Base-by-base conservation (phyloP, 2,329 filamentous ascomycete genomes). In the Sclerotinia minor region DNA sequence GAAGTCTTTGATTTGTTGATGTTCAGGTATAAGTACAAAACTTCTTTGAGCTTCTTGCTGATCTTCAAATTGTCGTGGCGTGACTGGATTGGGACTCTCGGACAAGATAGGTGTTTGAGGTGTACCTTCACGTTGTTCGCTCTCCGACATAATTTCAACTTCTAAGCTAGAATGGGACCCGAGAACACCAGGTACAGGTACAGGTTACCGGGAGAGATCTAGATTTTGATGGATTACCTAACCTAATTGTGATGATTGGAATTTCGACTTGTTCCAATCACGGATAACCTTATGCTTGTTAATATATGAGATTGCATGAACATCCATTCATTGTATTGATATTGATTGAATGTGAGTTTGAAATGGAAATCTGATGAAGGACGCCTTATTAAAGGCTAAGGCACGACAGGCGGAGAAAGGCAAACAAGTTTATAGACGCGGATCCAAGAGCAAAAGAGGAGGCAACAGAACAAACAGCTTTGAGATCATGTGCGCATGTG, bases 21-120 rank as follows among this genome's bases (percentile, higher is more conserved):
- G 67, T 24, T 69, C 64, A 7, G 73, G 71, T 58, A 75, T 49
- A 59, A 75, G 71, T 19, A 72, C 67, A 60, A 74, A 74, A 32
- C 69, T 67, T 41, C 59, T 65, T 57, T 71, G 69, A 26, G 60
- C 54, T 41, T 61, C 29, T 66, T 45, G 52, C 67, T 67, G 44
- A 58, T 69, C 17, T 26, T 58, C 21, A 63, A 60, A 54, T 69
- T 71, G 29, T 52, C 54, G 64, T 61, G 68, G 61, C 2, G 55
- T 67, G 21, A 58, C 57, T 29, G 69, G 69, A 45, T 65, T 67
- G 21, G 70, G 71, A 52, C 67, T 70, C 41, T 73, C 69, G 13
- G 73, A 70, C 50, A 70, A 67, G 29, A 68, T 70, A 13, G 64
- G 64, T 44, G 66, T 38, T 54, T 67, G 57, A 52, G 57, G 66